Evolutionary conservation across 495 filamentous ascomycete species (phyloP), one percentile per base, ranked within the genome.

Genomic region (Xylaria castorea): DNA sequence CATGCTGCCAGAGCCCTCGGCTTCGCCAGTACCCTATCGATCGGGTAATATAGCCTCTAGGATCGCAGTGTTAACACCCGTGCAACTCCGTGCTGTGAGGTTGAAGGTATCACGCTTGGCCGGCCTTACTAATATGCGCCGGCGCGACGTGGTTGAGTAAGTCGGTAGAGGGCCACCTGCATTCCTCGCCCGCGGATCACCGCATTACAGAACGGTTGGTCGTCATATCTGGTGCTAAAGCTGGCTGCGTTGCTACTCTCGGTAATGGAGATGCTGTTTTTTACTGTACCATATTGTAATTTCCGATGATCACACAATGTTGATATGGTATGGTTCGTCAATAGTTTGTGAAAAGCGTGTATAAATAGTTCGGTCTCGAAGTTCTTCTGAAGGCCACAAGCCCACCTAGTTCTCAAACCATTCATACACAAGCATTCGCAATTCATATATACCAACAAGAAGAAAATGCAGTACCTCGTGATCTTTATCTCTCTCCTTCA

Each of bases 401-500:
- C 42, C 27, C 16, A 40, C 25, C n/a, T 5, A 51, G 64, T 34
- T 22, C 51, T 46, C 66, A 30, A n/a, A 60, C 27, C 12, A 48
- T n/a, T n/a, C n/a, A n/a, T n/a, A n/a, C n/a, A n/a, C n/a, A 40
- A 32, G 34, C 18, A 42, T 36, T 62, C 46, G 18, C 22, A 36
- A 36, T n/a, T 14, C 2, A 70, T 11, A 36, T 25, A 55, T 42
- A 34, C 50, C 9, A 36, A 51, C 51, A 6, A 60, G 40, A 9
- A 70, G 18, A 63, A 76, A 74, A 73, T 79, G 76, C 77, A 78
- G 71, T 72, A 64, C 46, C n/a, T 79, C 66, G 55, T 72, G 27
- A 22, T 70, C n/a, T 25, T 79, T 42, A 66, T 74, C 9, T 71
- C 78, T 25, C 48, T 78, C 61, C 68, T 78, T 60, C 73, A 76